Evolutionary conservation across 495 filamentous ascomycete genomes (phyloP).

Genomic region (Cercophora sp.): DNA sequence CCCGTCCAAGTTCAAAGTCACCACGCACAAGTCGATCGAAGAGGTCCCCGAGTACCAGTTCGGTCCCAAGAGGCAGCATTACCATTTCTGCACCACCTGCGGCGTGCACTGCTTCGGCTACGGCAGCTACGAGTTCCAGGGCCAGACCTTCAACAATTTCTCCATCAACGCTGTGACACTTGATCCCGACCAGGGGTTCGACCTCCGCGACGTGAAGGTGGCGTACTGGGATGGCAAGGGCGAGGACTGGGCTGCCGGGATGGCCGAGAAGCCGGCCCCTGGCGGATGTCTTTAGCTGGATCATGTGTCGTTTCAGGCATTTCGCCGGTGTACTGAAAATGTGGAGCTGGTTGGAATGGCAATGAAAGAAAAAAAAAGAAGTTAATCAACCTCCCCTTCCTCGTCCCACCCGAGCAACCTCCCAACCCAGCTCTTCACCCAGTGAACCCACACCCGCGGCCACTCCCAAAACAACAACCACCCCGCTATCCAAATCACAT

Average conservation of each 20-base stretch:
- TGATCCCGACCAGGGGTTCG: slow-evolving; percentile 4
- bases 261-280: neutral
- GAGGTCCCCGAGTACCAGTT: slow-evolving; percentile 8
- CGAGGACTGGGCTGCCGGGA: neutral
- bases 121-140: slow-evolving; percentile 6
- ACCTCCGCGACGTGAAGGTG: slow-evolving; percentile 4
- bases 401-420: too few species aligned
- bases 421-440: too few species aligned
- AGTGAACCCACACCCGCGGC: too few species aligned
- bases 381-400: too few species aligned
- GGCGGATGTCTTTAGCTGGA: neutral
- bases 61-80: neutral
- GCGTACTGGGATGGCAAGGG: slow-evolving; percentile 10
- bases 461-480: too few species aligned
- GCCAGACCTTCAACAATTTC: neutral
- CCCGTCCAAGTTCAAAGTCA: neutral
- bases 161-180: slow-evolving; percentile 9
- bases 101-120: slow-evolving; percentile 3
- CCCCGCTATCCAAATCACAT: too few species aligned
- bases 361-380: too few species aligned
- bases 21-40: neutral
- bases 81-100: slow-evolving; percentile 6
- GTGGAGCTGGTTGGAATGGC: too few species aligned
- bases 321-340: too few species aligned
- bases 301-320: too few species aligned